phyloP scores from a whole-genome alignment of 345 rosid genomes.

The Cochlearia excelsa region DNA sequence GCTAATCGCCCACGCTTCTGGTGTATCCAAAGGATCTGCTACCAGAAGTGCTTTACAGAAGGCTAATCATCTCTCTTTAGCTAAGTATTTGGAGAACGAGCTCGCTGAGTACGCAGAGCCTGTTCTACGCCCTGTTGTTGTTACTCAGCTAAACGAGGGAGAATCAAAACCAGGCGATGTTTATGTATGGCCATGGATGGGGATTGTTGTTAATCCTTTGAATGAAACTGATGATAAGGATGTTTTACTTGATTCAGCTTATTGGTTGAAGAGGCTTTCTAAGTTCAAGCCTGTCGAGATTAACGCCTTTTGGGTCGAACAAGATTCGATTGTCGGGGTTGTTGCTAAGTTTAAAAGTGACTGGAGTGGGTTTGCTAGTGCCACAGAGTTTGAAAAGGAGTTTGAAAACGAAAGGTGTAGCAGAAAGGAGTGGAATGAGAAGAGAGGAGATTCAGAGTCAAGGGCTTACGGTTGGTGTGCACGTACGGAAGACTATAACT shows the following conservation, averaged over 20 bases:
- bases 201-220: constrained; percentile 47
- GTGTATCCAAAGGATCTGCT: constrained; percentile 78
- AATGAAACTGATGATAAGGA: constrained; percentile 35
- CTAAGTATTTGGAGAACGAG: constrained; percentile 60
- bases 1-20: constrained; percentile 71
- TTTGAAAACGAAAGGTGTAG: constrained; percentile 49
- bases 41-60: constrained; percentile 68
- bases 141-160: neutral
- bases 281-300: constrained; percentile 57
- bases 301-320: constrained; percentile 46
- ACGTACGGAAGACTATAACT: constrained; percentile 57
- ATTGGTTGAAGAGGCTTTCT: constrained; percentile 61
- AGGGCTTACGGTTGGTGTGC: constrained; percentile 77
- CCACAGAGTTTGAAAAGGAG: constrained; percentile 32
- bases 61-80: constrained; percentile 80
- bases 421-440: constrained; percentile 55
- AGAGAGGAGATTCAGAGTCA: constrained; percentile 35
- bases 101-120: constrained; percentile 50
- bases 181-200: constrained; percentile 91
- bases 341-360: constrained; percentile 54
- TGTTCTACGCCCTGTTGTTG: constrained; percentile 21
- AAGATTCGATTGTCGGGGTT: constrained; percentile 42
- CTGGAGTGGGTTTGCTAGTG: constrained; percentile 57
- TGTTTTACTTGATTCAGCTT: constrained; percentile 36
- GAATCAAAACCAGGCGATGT: constrained; percentile 41